A percentile compares a stretch with the other conserved stretches of the same genome.
These are phyloP conservation scores for thale cress (Arabidopsis thaliana) DNA, from an alignment of 345 rosid genomes.

Conservation along the genomic window TAIR10.1 NC_003074.8:2192001-2192500, in stretches of 20 bases:
- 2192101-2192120: constrained; percentile 70
- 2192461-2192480: background rate
- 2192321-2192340: background rate
- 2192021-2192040: constrained; percentile 87
- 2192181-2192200: constrained; percentile 95
- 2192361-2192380: constrained; percentile 8
- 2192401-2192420: background rate
- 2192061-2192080: constrained; percentile 82
- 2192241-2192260: constrained; percentile 2
- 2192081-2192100: constrained; percentile 68
- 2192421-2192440: constrained; percentile 22
- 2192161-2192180: constrained; percentile 67
- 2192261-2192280: background rate
- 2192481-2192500: constrained; percentile 39
- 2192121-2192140: constrained; percentile 89
- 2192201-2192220: constrained; percentile 84
- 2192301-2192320: background rate
- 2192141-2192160: constrained; percentile 72
- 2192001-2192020: constrained; percentile 84
- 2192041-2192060: constrained; percentile 57
- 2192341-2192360: constrained; percentile 19
- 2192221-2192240: constrained; percentile 39
- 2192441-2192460: constrained; percentile 20
- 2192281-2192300: constrained; percentile 14
- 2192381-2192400: constrained; percentile 2